Evolutionary conservation across 2,329 filamentous ascomycete species (phyloP).

Genomic region (Scorias spongiosa): DNA sequence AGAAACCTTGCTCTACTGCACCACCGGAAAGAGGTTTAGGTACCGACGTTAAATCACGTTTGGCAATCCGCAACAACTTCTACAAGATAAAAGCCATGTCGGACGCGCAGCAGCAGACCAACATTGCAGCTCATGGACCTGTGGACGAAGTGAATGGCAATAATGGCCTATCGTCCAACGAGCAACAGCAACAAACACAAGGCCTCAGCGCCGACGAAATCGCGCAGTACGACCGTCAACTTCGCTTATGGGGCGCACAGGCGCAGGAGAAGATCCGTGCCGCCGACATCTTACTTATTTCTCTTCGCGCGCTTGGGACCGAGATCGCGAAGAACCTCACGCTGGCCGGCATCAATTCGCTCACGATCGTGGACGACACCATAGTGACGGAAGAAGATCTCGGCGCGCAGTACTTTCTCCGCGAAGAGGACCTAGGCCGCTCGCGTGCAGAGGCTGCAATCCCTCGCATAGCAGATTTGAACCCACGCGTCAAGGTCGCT

Average conservation of each 20-base stretch:
- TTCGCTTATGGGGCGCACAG: conserved; percentile 90
- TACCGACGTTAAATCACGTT: too few species aligned
- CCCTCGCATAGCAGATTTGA: conserved; percentile 66
- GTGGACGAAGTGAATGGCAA: neutral
- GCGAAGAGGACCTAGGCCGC: conserved; percentile 56
- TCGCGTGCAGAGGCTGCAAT: conserved; percentile 66
- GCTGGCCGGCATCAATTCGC: conserved; percentile 75
- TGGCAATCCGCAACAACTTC: too few species aligned
- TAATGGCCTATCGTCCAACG: neutral
- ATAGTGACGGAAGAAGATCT: conserved; percentile 64
- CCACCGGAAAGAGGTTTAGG: too few species aligned
- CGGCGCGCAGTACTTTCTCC: conserved; percentile 55
- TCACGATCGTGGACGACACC: conserved; percentile 75
- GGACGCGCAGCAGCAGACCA: too few species aligned
- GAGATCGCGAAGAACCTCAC: conserved; percentile 94
- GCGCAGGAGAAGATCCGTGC: conserved; percentile 80
- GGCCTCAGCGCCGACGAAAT: conserved; percentile 59
- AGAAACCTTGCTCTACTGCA: too few species aligned
- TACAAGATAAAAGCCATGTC: too few species aligned
- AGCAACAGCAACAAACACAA: conserved; percentile 6
- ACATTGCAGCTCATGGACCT: too few species aligned
- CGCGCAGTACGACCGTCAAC: conserved; percentile 91
- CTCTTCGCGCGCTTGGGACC: conserved; percentile 73
- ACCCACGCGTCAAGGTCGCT: conserved; percentile 68
- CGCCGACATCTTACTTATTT: conserved; percentile 80